Conservation (phyloP, 768 basidiomycete species). For the Gymnopilus dilepis region DNA sequence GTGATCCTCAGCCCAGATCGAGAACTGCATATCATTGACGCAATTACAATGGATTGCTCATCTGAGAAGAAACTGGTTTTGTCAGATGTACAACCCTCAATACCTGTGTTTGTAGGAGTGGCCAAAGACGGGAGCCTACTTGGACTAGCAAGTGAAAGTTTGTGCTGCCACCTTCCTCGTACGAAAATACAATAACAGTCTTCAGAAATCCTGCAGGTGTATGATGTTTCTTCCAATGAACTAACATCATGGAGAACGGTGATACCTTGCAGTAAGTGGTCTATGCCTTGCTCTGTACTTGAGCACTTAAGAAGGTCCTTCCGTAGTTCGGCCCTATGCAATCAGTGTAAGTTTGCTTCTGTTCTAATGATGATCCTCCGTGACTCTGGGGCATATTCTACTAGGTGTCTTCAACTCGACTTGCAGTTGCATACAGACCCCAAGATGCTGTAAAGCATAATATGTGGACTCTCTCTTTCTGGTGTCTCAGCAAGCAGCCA, state of each 20-base stretch:
- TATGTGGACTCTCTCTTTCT: no score
- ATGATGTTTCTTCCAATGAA: background rate
- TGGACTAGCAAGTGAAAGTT: background rate
- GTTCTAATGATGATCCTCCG: no score
- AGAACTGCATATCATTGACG: background rate
- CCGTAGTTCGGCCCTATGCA: no score
- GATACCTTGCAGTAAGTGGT: background rate
- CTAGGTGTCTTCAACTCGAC: no score
- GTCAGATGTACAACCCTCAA: background rate
- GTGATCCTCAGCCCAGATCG: background rate
- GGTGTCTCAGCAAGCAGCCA: no score
- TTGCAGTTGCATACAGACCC: no score
- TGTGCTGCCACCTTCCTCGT: background rate
- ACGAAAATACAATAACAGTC: background rate
- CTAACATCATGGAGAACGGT: background rate
- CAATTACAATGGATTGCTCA: background rate
- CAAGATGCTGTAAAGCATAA: no score
- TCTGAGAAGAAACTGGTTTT: background rate
- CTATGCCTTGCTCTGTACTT: background rate
- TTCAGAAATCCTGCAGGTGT: background rate
- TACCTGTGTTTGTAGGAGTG: background rate
- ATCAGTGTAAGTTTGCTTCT: no score
- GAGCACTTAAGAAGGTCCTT: no score
- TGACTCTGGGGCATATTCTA: no score
- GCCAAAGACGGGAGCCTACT: background rate